phyloP scores from a whole-genome alignment of 2,329 filamentous ascomycete genomes.

The Hypoxylon sp. region DNA sequence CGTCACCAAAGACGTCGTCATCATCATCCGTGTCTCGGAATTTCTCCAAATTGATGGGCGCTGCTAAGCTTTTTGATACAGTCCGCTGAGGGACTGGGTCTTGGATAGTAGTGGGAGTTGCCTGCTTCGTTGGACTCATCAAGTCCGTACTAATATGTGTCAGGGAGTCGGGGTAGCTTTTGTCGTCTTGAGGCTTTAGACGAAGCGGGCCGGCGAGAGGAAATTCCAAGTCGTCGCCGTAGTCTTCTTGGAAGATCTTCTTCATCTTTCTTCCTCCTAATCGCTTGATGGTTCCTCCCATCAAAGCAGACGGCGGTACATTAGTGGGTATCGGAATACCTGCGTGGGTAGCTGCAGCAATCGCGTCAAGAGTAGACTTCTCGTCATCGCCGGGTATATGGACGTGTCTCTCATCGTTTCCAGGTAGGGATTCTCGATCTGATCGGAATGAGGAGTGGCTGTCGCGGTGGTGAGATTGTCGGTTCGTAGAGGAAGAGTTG shows the following conservation, averaged over 20 bases:
- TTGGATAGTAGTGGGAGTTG: constrained; percentile 45
- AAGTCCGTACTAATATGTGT: constrained; percentile 73
- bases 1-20: constrained; percentile 75
- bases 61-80: constrained; percentile 56
- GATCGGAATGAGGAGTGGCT: constrained; percentile 89
- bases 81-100: constrained; percentile 54
- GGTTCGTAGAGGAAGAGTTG: constrained; percentile 62
- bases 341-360: constrained; percentile 86
- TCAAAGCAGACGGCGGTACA: constrained; percentile 87
- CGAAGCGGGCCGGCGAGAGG: constrained; percentile 72
- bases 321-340: constrained; percentile 92
- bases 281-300: constrained; percentile 93
- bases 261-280: constrained; percentile 82
- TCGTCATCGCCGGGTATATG: constrained; percentile 89
- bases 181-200: constrained; percentile 74
- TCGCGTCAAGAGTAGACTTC: constrained; percentile 84
- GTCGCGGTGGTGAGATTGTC: constrained; percentile 73
- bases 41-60: constrained; percentile 71
- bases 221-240: constrained; percentile 83
- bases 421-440: constrained; percentile 81
- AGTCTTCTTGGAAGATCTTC: constrained; percentile 82
- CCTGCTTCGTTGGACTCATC: constrained; percentile 67
- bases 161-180: constrained; percentile 76
- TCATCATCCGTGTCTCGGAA: constrained; percentile 75
- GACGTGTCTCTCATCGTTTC: constrained; percentile 90